Base-by-base conservation (phyloP, 495 filamentous ascomycete species). In the Xylaria palmicola region DNA sequence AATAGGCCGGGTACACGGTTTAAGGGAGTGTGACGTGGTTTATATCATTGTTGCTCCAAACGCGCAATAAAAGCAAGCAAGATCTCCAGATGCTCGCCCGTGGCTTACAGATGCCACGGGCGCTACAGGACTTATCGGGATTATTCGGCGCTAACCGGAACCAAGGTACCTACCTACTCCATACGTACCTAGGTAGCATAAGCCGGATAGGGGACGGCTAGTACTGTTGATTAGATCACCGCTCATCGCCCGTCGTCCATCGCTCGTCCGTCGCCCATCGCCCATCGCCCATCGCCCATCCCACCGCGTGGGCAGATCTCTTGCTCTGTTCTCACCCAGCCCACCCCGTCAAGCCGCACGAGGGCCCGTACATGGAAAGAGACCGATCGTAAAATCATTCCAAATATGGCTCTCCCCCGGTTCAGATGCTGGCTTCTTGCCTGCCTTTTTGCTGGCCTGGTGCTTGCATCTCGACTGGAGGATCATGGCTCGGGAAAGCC, bases 381-480 rank as follows among this genome's bases (percentile, higher is more conserved):
- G 30, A 30, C 10, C 19, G 22, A 19, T n/a, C 19, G 47, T 44
- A 45, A 37, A 13, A n/a, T 6, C 6, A 32, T 20, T 24, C 17
- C 4, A 39, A 36, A 26, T 5, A 61, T 61, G 59, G 30, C 59
- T 2, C 12, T 61, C 6, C 32, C 17, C 3, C 41, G 50, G 20
- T 4, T n/a, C 29, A 61, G n/a, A 12, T 47, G 49, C 50, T 55
- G 59, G 49, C 40, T 55, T 37, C 12, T 55, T 3, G 20, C 32
- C 49, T 47, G 50, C 19, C 52, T 62, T 4, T 39, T 62, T 27
- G 44, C 44, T 20, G 52, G 20, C 9, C 5, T 62, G 12, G 60
- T 34, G 34, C 10, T 62, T 40, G 60, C 52, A 32, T 62, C 60
- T 39, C 41, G 57, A 9, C 22, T 49, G 2, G 43, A 19, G 32